Base-by-base conservation (phyloP, 305 asterid species). In the Andrographis paniculata region DNA sequence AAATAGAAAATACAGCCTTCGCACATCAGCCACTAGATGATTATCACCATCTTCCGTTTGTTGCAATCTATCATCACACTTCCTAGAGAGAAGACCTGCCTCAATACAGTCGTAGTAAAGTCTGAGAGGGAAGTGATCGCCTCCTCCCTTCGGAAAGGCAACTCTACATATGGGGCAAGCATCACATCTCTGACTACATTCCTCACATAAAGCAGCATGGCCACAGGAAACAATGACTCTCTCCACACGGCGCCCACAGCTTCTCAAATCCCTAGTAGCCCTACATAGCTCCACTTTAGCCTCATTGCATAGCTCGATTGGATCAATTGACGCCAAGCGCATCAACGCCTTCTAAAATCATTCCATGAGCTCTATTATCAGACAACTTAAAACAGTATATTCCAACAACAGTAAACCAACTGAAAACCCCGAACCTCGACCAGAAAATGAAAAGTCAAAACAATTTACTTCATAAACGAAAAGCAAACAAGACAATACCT, bases 171-270 rank as follows among this genome's bases (percentile, higher is more conserved):
- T 77, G 47, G 99, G 96, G 67, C 99, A 92, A 64, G 74, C 71
- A 56, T 87, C 96, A 56, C 91, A 87, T 42, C 95, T 77, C 57
- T 81, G 96, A 56, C 85, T 71, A 59, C 96, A 92, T 67, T 92
- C 99, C 64, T 87, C 96, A 17, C 99, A 92, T 48, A 92, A 67
- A 51, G 99, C 82, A 55, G 99, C 94, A 69, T 92, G 99, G 17
- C 81, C 77, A 48, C 99, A 92, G 20, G 93, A 64, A 36, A 56
- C 62, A 52, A 84, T 74, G 61, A 81, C 76, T 64, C 87, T 79
- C 39, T 76, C 85, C 16, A 92, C 95, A 48, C 53, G 56, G 48
- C 94, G 83, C 17, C 96, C 93, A 42, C 99, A 92, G 66, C 94
- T 77, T 59, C 95, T 77, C 72, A 87, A 72, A 71, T 92, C 99